Evolutionary conservation across 2,329 filamentous ascomycete genomes (phyloP).

Genomic region (Onygena corvina): DNA sequence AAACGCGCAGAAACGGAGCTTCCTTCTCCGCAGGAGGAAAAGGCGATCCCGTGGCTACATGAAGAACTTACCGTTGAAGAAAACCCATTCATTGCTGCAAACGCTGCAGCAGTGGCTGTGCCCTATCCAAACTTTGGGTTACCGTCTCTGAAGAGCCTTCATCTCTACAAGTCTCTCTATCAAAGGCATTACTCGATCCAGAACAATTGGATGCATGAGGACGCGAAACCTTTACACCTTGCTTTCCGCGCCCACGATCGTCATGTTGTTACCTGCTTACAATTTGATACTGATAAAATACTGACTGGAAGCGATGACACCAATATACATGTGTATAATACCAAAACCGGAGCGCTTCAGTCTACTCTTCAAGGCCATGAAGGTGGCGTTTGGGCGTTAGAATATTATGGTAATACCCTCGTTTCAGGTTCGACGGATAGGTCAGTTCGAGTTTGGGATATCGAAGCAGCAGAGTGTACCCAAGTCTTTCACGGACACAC

Average conservation of each 20-base stretch:
- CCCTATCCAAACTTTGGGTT: slow-evolving; percentile 72
- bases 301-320: slow-evolving; percentile 95
- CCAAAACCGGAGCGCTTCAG: slow-evolving; percentile 76
- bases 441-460: slow-evolving; percentile 99
- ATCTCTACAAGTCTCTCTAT: slow-evolving; percentile 93
- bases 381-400: slow-evolving; percentile 91
- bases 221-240: slow-evolving; percentile 76
- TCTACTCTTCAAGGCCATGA: slow-evolving; percentile 85
- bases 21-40: slow-evolving; percentile 30
- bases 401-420: slow-evolving; percentile 88
- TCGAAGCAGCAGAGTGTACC: slow-evolving; percentile 80
- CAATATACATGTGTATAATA: slow-evolving; percentile 95
- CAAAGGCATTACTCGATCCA: slow-evolving; percentile 84
- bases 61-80: slow-evolving; percentile 47
- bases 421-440: slow-evolving; percentile 94
- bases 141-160: slow-evolving; percentile 64
- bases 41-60: slow-evolving; percentile 36
- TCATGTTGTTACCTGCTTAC: slow-evolving; percentile 92
- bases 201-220: slow-evolving; percentile 76
- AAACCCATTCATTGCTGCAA: slow-evolving; percentile 68
- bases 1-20: slow-evolving; percentile 41
- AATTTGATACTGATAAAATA: slow-evolving; percentile 97
- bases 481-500: slow-evolving; percentile 97
- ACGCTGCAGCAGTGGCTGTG: slow-evolving; percentile 68
- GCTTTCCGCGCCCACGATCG: slow-evolving; percentile 93